phyloP scores from a whole-genome alignment of 768 basidiomycete genomes.

The Pisolithus tinctorius region DNA sequence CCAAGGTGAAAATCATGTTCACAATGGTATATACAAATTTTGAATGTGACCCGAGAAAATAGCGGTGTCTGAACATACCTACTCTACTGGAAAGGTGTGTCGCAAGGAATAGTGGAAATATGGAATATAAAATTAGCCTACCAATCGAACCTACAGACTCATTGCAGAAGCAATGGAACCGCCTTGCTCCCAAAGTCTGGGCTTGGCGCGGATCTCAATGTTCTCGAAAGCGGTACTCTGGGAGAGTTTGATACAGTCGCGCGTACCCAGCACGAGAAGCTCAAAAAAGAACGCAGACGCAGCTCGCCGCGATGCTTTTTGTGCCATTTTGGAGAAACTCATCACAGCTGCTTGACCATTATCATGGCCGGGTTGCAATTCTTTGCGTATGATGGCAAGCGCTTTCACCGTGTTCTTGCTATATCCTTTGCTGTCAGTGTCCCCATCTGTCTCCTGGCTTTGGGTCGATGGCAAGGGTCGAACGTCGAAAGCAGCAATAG shows the following conservation, averaged over 20 bases:
- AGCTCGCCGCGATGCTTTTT: slow-evolving; percentile 85
- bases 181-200: slow-evolving; percentile 74
- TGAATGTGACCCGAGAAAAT: no score
- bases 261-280: slow-evolving; percentile 86
- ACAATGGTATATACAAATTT: no score
- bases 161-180: slow-evolving; percentile 43
- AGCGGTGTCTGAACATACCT: no score
- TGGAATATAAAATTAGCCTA: no score
- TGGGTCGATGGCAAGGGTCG: slow-evolving; percentile 50
- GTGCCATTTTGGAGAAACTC: slow-evolving; percentile 73
- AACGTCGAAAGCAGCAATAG: slow-evolving; percentile 76
- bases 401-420: slow-evolving; percentile 90
- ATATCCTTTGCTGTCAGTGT: slow-evolving; percentile 64
- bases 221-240: slow-evolving; percentile 77
- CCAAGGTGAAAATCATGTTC: not conserved
- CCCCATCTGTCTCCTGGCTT: slow-evolving; percentile 35
- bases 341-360: slow-evolving; percentile 52
- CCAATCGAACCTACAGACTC: slow-evolving; percentile 22
- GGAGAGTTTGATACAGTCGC: slow-evolving; percentile 79
- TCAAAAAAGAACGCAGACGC: slow-evolving; percentile 98
- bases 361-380: slow-evolving; percentile 52
- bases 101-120: no score
- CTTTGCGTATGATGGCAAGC: slow-evolving; percentile 63
- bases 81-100: no score
- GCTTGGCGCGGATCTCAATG: slow-evolving; percentile 76